A percentile compares a stretch with the other conserved stretches of the same genome.
Conservation (phyloP, 106 monocot genomes). For the Hemerocallis citrina region DNA sequence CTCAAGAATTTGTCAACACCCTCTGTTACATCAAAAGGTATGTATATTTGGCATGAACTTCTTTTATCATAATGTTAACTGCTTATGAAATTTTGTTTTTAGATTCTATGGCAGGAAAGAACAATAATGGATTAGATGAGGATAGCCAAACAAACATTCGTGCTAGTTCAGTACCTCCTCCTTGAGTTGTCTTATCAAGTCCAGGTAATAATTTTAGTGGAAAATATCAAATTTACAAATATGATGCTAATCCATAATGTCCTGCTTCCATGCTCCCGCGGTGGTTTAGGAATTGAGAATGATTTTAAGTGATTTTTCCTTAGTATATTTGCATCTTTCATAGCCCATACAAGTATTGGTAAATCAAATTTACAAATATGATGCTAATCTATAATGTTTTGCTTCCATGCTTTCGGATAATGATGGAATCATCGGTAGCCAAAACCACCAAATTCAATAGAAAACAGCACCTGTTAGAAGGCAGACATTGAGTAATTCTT, state of each 20-base stretch:
- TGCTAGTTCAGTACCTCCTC: conserved; percentile 36
- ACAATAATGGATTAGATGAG: conserved; percentile 7
- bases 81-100: too few species aligned
- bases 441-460: conserved; percentile 14
- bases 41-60: too few species aligned
- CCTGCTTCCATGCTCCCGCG: background rate
- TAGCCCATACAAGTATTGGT: background rate
- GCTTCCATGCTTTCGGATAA: conserved; percentile 17
- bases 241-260: background rate
- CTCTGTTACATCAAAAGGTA: too few species aligned
- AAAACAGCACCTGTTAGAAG: conserved; percentile 4
- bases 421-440: conserved; percentile 29
- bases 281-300: background rate
- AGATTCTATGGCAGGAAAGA: conserved; percentile 16
- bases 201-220: conserved; percentile 27
- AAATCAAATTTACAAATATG: background rate
- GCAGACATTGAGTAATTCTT: background rate
- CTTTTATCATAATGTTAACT: too few species aligned
- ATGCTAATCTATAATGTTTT: background rate
- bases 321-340: background rate
- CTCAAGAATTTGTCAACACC: too few species aligned
- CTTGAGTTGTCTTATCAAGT: conserved; percentile 52
- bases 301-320: background rate
- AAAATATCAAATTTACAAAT: background rate
- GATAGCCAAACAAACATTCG: conserved; percentile 23